phyloP scores from a whole-genome alignment of 2,329 filamentous ascomycete genomes.

The Neonectria sp. region DNA sequence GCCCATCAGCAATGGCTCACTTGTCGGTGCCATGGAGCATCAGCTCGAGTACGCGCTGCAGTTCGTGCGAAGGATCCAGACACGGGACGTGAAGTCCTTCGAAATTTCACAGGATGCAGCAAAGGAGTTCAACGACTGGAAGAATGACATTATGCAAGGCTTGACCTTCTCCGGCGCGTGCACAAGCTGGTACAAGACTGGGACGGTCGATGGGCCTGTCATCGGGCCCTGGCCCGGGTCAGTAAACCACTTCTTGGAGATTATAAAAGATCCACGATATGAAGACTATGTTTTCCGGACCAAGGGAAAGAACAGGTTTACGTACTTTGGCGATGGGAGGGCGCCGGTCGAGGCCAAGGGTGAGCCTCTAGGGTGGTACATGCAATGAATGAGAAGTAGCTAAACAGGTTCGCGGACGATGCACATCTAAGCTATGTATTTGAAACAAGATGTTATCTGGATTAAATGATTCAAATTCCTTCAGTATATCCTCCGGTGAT shows the following conservation, averaged over 20 bases:
- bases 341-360: no score
- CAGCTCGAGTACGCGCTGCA: constrained; percentile 53
- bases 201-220: neutral
- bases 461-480: no score
- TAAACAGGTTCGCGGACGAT: no score
- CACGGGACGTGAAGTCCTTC: constrained; percentile 35
- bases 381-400: no score
- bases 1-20: constrained; percentile 61
- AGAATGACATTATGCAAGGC: no score
- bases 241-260: constrained; percentile 18
- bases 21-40: constrained; percentile 63
- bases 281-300: constrained; percentile 16
- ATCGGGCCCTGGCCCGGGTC: constrained; percentile 19
- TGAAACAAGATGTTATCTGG: no score
- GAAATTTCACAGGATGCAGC: constrained; percentile 19
- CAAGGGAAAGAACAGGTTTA: no score
- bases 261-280: constrained; percentile 16
- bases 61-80: constrained; percentile 40
- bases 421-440: no score
- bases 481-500: no score
- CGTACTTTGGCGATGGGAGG: no score
- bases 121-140: constrained; percentile 25
- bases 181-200: constrained; percentile 25
- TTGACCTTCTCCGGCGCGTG: neutral
- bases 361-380: no score